These are phyloP conservation scores for Mycena chlorophos DNA, from an alignment of 768 basidiomycete genomes.

Conservation along the genomic window DNA sequence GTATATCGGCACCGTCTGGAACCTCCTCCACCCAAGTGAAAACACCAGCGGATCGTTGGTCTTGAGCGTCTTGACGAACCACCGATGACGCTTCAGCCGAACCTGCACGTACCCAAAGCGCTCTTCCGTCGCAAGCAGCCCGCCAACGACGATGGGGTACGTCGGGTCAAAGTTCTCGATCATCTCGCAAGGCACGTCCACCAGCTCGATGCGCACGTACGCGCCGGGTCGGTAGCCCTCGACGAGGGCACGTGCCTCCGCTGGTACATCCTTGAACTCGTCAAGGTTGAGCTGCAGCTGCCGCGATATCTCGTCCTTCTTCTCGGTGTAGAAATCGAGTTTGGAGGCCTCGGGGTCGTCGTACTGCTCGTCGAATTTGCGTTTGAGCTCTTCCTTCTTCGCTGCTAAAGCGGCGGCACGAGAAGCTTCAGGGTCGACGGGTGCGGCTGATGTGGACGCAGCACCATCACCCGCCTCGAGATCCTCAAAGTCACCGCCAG, in stretches of 20 bases:
- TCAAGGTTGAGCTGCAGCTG: slow-evolving; percentile 81
- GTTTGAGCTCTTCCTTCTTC: slow-evolving; percentile 90
- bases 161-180: slow-evolving; percentile 89
- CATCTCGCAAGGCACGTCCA: slow-evolving; percentile 85
- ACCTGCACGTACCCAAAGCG: slow-evolving; percentile 93
- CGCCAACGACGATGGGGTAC: slow-evolving; percentile 91
- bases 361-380: slow-evolving; percentile 96
- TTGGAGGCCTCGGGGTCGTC: slow-evolving; percentile 82
- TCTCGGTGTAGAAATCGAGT: slow-evolving; percentile 85
- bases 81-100: slow-evolving; percentile 93
- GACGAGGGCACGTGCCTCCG: slow-evolving; percentile 75
- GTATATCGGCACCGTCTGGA: slow-evolving; percentile 94
- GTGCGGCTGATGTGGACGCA: slow-evolving; percentile 21
- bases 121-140: slow-evolving; percentile 86
- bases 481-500: slow-evolving; percentile 44
- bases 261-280: slow-evolving; percentile 81
- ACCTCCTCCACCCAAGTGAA: slow-evolving; percentile 96
- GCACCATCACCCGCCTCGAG: slow-evolving; percentile 35
- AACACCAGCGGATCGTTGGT: slow-evolving; percentile 96
- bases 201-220: slow-evolving; percentile 91
- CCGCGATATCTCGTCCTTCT: slow-evolving; percentile 87
- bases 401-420: slow-evolving; percentile 61
- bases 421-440: slow-evolving; percentile 34
- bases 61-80: slow-evolving; percentile 89
- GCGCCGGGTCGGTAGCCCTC: slow-evolving; percentile 90